Evolutionary conservation across 2,329 filamentous ascomycete genomes (phyloP), one percentile per base, ranked within the genome.

Genomic region (Esteya vermicola): DNA sequence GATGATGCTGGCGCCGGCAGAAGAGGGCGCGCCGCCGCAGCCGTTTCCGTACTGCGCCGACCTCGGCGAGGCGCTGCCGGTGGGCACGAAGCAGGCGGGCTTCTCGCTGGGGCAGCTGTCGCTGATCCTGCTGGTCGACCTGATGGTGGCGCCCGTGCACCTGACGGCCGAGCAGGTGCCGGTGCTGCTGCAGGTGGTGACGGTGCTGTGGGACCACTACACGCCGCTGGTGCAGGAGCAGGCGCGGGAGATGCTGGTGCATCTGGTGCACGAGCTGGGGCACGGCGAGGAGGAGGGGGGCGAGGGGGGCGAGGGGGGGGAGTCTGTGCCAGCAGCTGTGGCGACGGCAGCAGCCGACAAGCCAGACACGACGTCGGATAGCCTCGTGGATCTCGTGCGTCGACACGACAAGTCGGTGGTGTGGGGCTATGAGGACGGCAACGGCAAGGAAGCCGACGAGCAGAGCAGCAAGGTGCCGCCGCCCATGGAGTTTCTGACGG

Each of bases 191-290:
- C 91, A 98, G 57, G 84, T 94, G 9, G 80, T 95, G 6, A 79
- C 89, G 12, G 85, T 96, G 4, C 71, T 96, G 2, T 98, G 91
- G 91, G 93, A 98, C 56, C 89, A 96, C 53, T 95, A 98, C 52
- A 94, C 85, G 1, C 78, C 85, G 4, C 73, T 95, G 10, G 91
- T 98, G 2, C 89, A 96, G 57, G 91, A 96, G 49, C 89, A 98
- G 57, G 88, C 93, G 23, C 78, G 88, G 36, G 91, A 98, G 59
- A 94, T 98, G 88, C 72, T 98, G 14, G 88, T 98, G 2, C 91
- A 98, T 62, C 70, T 98, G 16, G 93, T 98, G 35, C 91, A 98
- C 51, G 91, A 96, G 57, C 68, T 96, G 7, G 85, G 75, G 1
- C 70, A 65, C 33, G 78, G 93, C 43, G 82, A 93, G 41, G 76